Percentiles rank a stretch among this genome's conserved stretches.
phyloP scores from a whole-genome alignment of 495 filamentous ascomycete genomes.

The Aspergillus indologenus region DNA sequence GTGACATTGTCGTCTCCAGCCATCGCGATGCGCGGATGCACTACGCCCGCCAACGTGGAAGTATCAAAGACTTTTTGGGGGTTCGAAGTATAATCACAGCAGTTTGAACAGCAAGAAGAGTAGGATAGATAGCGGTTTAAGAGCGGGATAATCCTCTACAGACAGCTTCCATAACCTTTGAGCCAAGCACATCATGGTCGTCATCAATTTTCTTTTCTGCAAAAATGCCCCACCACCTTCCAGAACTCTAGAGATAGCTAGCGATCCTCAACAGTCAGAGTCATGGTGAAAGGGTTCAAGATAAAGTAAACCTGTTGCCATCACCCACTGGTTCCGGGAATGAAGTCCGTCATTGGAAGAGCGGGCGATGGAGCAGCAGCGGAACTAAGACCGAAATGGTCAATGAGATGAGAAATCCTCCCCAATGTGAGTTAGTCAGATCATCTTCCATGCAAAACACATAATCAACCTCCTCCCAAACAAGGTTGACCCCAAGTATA shows the following conservation, averaged over 20 bases:
- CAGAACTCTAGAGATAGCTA: not conserved
- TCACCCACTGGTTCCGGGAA: not conserved
- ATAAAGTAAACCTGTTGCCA: not conserved
- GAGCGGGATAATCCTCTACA: not conserved
- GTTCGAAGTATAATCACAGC: not conserved
- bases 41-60: not conserved
- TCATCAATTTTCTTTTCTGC: not conserved
- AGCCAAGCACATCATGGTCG: not conserved
- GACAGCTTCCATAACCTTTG: not conserved
- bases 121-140: not conserved
- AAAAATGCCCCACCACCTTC: not conserved
- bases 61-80: not conserved
- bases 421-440: not conserved
- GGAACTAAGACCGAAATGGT: slow-evolving; percentile 21
- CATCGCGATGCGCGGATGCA: slow-evolving; percentile 17
- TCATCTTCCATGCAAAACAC: not conserved
- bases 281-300: not conserved
- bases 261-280: not conserved
- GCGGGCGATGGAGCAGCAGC: slow-evolving; percentile 1
- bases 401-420: slow-evolving; percentile 12
- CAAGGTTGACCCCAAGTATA: not conserved
- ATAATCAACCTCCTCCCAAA: not conserved
- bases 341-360: slow-evolving; percentile 1
- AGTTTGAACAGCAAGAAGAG: not conserved
- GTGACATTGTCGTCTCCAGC: slow-evolving; percentile 35